phyloP scores from a whole-genome alignment of 495 filamentous ascomycete species.

The Penicillium goetzii region DNA sequence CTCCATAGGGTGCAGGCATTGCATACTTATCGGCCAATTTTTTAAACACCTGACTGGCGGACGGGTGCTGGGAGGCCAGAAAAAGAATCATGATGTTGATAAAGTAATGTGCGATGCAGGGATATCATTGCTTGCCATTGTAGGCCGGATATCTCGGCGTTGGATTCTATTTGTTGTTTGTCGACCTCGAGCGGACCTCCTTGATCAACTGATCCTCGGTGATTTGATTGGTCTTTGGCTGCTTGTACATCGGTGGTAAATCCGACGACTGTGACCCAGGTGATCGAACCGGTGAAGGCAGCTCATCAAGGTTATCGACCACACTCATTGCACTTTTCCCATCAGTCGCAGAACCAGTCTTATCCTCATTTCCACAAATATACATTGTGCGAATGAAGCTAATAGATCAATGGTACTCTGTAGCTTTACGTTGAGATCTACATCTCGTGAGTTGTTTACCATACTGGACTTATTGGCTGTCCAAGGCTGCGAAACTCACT shows the following conservation, averaged over 20 bases:
- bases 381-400: too few relatives aligned
- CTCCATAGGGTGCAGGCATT: conserved; percentile 86
- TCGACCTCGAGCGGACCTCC: conserved; percentile 72
- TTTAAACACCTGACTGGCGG: conserved; percentile 60
- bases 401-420: too few relatives aligned
- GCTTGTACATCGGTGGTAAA: conserved; percentile 49
- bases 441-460: too few relatives aligned
- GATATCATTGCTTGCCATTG: conserved; percentile 77
- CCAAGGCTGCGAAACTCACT: too few relatives aligned
- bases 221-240: conserved; percentile 68
- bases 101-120: conserved; percentile 70
- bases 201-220: conserved; percentile 71
- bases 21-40: conserved; percentile 68
- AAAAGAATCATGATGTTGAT: conserved; percentile 84
- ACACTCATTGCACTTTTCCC: too few relatives aligned
- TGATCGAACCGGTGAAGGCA: conserved; percentile 11
- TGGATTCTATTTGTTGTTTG: conserved; percentile 53
- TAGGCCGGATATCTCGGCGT: conserved; percentile 54
- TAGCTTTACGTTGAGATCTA: too few relatives aligned
- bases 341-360: too few relatives aligned
- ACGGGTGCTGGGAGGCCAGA: conserved; percentile 74
- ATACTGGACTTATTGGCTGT: too few relatives aligned
- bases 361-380: too few relatives aligned
- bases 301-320: conserved; percentile 1
- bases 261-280: conserved; percentile 39